Evolutionary conservation across 2,329 filamentous ascomycete species (phyloP).

Genomic region (Emergomyces africanus): DNA sequence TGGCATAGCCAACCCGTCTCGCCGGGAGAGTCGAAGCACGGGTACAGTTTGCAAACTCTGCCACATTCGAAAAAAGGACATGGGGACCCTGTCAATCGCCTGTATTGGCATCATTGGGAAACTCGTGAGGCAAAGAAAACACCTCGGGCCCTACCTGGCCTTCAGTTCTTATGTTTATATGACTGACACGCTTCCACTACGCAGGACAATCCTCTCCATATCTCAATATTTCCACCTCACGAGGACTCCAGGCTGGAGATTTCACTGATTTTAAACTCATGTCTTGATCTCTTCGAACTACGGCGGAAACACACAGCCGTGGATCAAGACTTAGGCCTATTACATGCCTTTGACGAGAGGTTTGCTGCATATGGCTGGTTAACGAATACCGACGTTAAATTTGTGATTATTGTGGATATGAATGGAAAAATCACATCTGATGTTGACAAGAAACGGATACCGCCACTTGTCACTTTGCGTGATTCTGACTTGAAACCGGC

Average conservation of each 20-base stretch:
- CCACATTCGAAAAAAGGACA: slow-evolving; percentile 12
- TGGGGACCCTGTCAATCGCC: slow-evolving; percentile 62
- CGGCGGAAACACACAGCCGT: slow-evolving; percentile 59
- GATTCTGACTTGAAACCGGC: slow-evolving; percentile 82
- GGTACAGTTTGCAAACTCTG: neutral
- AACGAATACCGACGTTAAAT: slow-evolving; percentile 87
- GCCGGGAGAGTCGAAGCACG: neutral
- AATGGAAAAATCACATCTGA: slow-evolving; percentile 30
- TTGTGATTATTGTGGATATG: slow-evolving; percentile 86
- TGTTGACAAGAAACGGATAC: slow-evolving; percentile 19
- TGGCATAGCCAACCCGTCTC: neutral
- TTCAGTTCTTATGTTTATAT: neutral
- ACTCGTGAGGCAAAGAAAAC: slow-evolving; percentile 48
- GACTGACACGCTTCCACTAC: slow-evolving; percentile 5
- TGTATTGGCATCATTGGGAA: slow-evolving; percentile 91
- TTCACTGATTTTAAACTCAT: slow-evolving; percentile 78
- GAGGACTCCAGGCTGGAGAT: slow-evolving; percentile 59
- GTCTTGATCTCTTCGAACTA: slow-evolving; percentile 86
- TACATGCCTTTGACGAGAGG: slow-evolving; percentile 88
- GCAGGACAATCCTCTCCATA: slow-evolving; percentile 92
- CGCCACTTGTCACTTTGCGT: slow-evolving; percentile 51
- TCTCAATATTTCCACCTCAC: slow-evolving; percentile 74
- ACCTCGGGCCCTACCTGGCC: neutral
- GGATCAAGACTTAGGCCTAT: slow-evolving; percentile 77
- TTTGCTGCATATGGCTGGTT: slow-evolving; percentile 91